Base-by-base conservation (phyloP, 331 rosid genomes). In the Pyrus hybrid region DNA sequence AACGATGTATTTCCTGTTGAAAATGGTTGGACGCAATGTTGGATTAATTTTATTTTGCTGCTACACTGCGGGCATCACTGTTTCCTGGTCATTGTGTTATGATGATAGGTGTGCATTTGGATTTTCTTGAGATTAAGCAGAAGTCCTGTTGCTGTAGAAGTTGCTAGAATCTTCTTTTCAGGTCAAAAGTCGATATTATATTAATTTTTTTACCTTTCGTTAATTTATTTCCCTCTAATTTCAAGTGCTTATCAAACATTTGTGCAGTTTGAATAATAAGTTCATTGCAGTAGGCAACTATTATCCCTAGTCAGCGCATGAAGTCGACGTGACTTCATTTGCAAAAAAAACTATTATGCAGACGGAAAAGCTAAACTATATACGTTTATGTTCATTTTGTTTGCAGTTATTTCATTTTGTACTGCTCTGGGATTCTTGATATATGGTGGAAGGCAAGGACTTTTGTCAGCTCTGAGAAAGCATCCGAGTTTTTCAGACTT, bases 391-490 rank as follows among this genome's bases (percentile, higher is more conserved):
- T 22, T 76, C 77, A 30, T 47, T 69, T 43, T 77, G 21, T 67
- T 67, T 89, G 76, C 90, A 91, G 97, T 71, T 67, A 79, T 76
- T 75, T 89, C 97, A 76, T 86, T 89, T 65, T 80, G 73, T 63
- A 91, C 91, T 71, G 90, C 95, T 75, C 82, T 89, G 54, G 93
- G 93, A 80, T 91, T 91, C 79, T 69, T 91, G 81, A 73, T 88
- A 76, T 91, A 91, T 74, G 97, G 97, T 70, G 97, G 97, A 77
- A 91, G 97, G 97, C 89, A 88, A 84, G 62, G 43, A 25, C 62
- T 16, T 57, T 73, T 65, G 57, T 43, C 67, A 67, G 43, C 63
- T 25, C 29, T 28, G 60, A 33, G 57, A 45, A n/a, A 57, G 45
- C 12, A 60, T 51, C 71, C 32, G 43, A 67, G 20, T 67, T 79